A percentile compares a stretch with the other conserved stretches of the same genome.
These are phyloP conservation scores for Eragrostis nindensis DNA, from an alignment of 176 grass and related monocot genomes.

Conservation along the genomic window DNA sequence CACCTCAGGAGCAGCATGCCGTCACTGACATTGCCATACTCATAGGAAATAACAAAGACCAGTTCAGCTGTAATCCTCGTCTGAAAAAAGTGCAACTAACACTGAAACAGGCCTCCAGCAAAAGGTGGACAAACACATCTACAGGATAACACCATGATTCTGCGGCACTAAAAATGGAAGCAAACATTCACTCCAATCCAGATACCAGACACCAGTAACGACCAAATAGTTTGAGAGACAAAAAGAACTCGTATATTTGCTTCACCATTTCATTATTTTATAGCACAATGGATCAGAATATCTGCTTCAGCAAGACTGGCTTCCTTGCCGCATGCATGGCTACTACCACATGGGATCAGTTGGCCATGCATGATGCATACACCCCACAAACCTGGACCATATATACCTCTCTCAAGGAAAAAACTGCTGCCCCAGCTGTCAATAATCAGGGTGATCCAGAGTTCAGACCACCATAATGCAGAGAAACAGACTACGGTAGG, in stretches of 20 bases:
- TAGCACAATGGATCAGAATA: neutral
- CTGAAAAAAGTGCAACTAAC: neutral
- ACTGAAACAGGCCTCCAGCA: neutral
- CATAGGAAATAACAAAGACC: too few species aligned
- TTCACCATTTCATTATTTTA: neutral
- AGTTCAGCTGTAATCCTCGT: neutral
- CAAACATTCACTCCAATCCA: neutral
- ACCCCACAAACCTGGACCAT: neutral
- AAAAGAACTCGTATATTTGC: neutral
- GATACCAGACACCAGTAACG: neutral
- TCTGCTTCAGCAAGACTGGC: neutral
- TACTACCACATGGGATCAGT: neutral
- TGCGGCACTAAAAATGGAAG: neutral
- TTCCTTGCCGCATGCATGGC: neutral
- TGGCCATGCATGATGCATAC: neutral
- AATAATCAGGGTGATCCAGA: neutral
- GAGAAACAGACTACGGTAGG: too few species aligned
- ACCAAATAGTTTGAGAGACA: neutral
- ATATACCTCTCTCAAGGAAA: neutral
- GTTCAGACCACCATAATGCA: neutral
- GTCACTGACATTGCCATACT: too few species aligned
- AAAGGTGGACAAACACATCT: neutral
- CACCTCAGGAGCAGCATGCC: neutral
- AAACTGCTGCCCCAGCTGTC: neutral
- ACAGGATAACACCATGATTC: neutral